A percentile compares a stretch with the other conserved stretches of the same genome.
phyloP scores from a whole-genome alignment of 1,284 basidiomycete genomes.

The Tilletia caries region DNA sequence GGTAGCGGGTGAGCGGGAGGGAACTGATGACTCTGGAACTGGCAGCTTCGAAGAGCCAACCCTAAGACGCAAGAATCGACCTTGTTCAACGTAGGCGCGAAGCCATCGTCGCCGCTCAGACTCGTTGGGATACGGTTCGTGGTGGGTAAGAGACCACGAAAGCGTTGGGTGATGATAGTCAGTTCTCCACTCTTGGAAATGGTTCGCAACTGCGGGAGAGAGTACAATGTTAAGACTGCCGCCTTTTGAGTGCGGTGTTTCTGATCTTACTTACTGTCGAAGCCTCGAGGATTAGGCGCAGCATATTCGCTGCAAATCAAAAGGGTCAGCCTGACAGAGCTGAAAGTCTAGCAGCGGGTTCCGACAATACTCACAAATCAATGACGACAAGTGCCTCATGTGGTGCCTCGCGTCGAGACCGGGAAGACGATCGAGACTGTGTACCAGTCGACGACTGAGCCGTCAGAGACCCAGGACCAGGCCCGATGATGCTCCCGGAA shows the following conservation, averaged over 20 bases:
- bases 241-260: no score
- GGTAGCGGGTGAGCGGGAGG: neutral
- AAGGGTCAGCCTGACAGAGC: neutral
- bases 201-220: slow-evolving; percentile 38
- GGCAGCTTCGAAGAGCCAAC: neutral
- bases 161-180: slow-evolving; percentile 43
- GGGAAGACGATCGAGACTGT: slow-evolving; percentile 18
- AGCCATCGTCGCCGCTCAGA: slow-evolving; percentile 47
- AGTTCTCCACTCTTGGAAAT: slow-evolving; percentile 50
- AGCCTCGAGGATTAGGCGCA: slow-evolving; percentile 44
- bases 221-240: neutral
- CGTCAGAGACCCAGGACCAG: neutral
- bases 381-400: slow-evolving; percentile 50
- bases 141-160: slow-evolving; percentile 40
- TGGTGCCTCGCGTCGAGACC: slow-evolving; percentile 26
- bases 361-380: slow-evolving; percentile 42
- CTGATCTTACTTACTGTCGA: slow-evolving; percentile 23
- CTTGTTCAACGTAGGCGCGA: slow-evolving; percentile 50
- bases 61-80: slow-evolving; percentile 28
- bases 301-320: slow-evolving; percentile 20
- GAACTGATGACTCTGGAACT: neutral
- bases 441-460: neutral
- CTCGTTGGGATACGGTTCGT: slow-evolving; percentile 41
- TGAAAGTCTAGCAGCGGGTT: neutral
- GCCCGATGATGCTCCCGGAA: slow-evolving; percentile 15